Base-by-base conservation (phyloP, 345 rosid genomes). In the Geranium rotundifolium region DNA sequence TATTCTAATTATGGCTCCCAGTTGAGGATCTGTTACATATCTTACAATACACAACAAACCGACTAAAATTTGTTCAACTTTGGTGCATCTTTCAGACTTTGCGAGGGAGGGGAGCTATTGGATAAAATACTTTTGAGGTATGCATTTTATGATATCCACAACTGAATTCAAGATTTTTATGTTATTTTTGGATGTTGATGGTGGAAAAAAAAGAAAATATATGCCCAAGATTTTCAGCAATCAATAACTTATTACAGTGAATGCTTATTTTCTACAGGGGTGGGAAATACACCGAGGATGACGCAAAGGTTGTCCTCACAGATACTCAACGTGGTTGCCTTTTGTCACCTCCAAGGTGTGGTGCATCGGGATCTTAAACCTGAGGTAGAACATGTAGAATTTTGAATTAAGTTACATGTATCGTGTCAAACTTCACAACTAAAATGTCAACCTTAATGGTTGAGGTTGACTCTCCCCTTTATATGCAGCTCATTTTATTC, bases 81-180 rank as follows among this genome's bases (percentile, higher is more conserved):
- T 56, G 14, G 54, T 67, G 75, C 30, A 19, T 65, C 49, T 79
- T 64, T 65, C 79, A 93, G 99, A 83, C 67, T 90, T 61, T 93
- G 99, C 67, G 95, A 84, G 82, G 99, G 99, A 67, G 99, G 99
- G 57, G 99, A 93, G 80, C 99, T 93, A 57, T 69, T 93, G 55
- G 97, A 93, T 77, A 90, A 95, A 76, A 90, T 93, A 75, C 96
- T 93, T 70, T 82, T 97, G 15, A 93, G 99, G 99, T 92, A 69
- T 19, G 65, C 29, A 2, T 62, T 27, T 46, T 59, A 18, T 55
- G 7, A 19, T 57, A 31, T n/a, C 3, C 37, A 31, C 37, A 31
- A 7, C 37, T 31, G 37, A 31, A 31, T 31, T 3, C 37, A 31
- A 31, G 37, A 41, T 41, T 5, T 41, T 12, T 31, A 31, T 37